These are phyloP conservation scores for Aspergillus baeticus DNA, from an alignment of 495 filamentous ascomycete genomes.

Conservation along the genomic window DNA sequence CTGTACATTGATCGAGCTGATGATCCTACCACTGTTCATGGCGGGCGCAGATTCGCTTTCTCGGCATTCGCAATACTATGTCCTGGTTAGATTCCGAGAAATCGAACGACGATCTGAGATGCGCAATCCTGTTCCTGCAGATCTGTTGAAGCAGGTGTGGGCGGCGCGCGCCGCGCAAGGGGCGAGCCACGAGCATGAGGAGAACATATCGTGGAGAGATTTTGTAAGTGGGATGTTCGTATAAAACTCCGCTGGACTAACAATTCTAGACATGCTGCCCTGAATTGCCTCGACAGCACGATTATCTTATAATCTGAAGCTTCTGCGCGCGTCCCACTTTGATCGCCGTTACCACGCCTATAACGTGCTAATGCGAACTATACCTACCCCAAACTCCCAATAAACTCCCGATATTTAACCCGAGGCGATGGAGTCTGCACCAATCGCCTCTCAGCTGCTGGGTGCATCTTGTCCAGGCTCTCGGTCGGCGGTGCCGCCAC, in stretches of 20 bases:
- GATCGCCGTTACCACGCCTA: too few relatives aligned
- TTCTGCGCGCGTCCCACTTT: too few relatives aligned
- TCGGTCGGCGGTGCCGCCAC: slow-evolving; percentile 3
- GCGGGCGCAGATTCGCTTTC: slow-evolving; percentile 35
- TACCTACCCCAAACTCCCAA: too few relatives aligned
- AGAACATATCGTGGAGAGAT: slow-evolving; percentile 35
- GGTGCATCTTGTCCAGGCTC: too few relatives aligned
- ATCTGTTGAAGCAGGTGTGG: slow-evolving; percentile 35
- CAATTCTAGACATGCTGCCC: slow-evolving; percentile 18
- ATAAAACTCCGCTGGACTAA: slow-evolving; percentile 6
- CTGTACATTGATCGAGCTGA: slow-evolving; percentile 28
- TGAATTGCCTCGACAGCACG: slow-evolving; percentile 20
- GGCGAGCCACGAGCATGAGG: slow-evolving; percentile 18
- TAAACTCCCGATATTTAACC: too few relatives aligned
- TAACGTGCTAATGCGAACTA: too few relatives aligned
- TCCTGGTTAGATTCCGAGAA: slow-evolving; percentile 27
- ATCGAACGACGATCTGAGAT: slow-evolving; percentile 33
- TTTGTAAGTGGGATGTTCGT: slow-evolving; percentile 31
- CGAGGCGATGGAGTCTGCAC: too few relatives aligned
- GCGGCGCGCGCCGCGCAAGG: slow-evolving; percentile 27
- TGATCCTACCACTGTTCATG: slow-evolving; percentile 38
- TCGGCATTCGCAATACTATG: slow-evolving; percentile 34
- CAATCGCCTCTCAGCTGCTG: too few relatives aligned
- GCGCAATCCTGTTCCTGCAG: slow-evolving; percentile 25
- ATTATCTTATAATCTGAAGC: slow-evolving; percentile 22